These are phyloP conservation scores for Globisporangium splendens DNA, from an alignment of 352 stramenopile species.

Conservation along the genomic window DNA sequence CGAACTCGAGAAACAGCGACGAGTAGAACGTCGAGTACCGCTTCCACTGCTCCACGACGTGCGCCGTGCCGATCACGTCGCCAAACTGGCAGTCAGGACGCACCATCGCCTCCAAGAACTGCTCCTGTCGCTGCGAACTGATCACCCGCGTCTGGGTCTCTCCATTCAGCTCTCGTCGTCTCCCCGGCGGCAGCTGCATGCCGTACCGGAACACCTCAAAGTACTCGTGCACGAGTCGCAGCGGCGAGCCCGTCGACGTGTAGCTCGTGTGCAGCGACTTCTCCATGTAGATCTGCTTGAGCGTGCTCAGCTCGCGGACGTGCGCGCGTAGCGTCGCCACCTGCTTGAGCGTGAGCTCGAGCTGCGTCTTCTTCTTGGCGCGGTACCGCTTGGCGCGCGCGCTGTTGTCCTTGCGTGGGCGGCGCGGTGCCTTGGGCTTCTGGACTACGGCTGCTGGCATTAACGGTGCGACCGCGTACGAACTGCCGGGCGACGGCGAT, in stretches of 20 bases:
- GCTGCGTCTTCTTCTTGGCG: constrained; percentile 14
- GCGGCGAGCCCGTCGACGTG: constrained; percentile 10
- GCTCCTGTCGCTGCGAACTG: constrained; percentile 6
- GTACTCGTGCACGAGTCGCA: constrained; percentile 19
- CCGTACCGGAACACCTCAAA: constrained; percentile 19
- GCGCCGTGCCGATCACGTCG: constrained; percentile 2
- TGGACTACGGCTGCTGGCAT: background rate
- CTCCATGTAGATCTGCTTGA: constrained; percentile 11
- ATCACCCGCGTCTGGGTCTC: background rate
- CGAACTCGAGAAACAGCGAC: constrained; percentile 16
- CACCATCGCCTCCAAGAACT: constrained; percentile 10
- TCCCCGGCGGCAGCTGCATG: constrained; percentile 4
- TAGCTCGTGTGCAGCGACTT: constrained; percentile 3
- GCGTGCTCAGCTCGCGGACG: constrained; percentile 11
- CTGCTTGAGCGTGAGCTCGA: constrained; percentile 2
- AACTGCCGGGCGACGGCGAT: no score
- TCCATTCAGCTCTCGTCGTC: background rate
- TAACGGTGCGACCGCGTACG: no score
- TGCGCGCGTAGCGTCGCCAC: constrained; percentile 8
- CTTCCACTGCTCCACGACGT: constrained; percentile 17
- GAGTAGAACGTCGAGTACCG: constrained; percentile 16
- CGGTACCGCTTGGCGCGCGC: constrained; percentile 16
- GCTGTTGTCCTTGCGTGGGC: constrained; percentile 14
- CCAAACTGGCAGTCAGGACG: constrained; percentile 15
- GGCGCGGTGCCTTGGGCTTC: constrained; percentile 1